Percentiles rank a stretch among this genome's conserved stretches.
phyloP scores from a whole-genome alignment of 176 grass and related monocot genomes.

The Carex scoparia region DNA sequence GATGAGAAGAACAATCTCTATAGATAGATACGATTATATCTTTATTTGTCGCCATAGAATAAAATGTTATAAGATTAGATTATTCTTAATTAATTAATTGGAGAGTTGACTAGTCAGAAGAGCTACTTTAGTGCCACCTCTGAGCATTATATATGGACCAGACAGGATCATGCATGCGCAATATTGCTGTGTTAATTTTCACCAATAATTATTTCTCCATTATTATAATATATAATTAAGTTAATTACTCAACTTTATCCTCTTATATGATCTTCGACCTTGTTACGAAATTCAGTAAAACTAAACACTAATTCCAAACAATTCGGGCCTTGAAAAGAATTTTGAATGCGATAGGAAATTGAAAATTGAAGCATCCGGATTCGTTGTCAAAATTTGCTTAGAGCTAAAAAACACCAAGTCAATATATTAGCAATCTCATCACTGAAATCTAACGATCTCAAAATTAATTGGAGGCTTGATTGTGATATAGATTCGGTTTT shows the following conservation, averaged over 20 bases:
- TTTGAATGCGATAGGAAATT: neutral
- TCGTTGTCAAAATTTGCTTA: neutral
- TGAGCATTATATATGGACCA: too few species aligned
- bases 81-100: too few species aligned
- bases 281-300: neutral
- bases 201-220: neutral
- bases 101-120: too few species aligned
- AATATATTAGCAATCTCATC: neutral
- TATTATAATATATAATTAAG: neutral
- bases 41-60: too few species aligned
- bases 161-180: too few species aligned
- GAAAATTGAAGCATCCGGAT: neutral
- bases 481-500: neutral
- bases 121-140: too few species aligned
- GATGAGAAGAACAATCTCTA: too few species aligned
- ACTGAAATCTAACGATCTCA: neutral
- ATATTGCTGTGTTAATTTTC: too few species aligned
- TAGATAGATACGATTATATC: too few species aligned
- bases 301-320: neutral
- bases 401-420: neutral
- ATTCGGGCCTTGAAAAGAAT: neutral
- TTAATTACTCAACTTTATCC: neutral
- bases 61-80: too few species aligned
- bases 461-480: neutral
- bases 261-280: neutral